Percentiles rank a stretch among this genome's conserved stretches.
phyloP scores from a whole-genome alignment of 495 filamentous ascomycete species.

The Xylaria curta region DNA sequence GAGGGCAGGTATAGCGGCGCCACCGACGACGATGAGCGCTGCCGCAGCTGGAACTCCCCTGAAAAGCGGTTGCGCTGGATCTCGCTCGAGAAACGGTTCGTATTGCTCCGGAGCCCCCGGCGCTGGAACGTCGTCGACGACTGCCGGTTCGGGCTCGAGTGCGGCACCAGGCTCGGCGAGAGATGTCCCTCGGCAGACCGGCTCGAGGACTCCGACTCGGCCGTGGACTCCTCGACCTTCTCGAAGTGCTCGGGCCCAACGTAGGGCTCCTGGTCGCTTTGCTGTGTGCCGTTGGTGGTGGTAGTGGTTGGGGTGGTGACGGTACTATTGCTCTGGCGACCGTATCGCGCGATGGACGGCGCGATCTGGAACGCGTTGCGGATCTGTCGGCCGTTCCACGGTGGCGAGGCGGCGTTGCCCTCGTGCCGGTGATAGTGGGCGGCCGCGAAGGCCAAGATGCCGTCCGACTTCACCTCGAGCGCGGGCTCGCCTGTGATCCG shows the following conservation, averaged over 20 bases:
- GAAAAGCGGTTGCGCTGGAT: conserved; percentile 20
- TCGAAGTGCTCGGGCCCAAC: conserved; percentile 26
- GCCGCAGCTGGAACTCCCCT: conserved; percentile 27
- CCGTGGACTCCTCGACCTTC: conserved; percentile 24
- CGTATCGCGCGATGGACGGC: conserved; percentile 27
- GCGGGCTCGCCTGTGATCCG: conserved; percentile 27
- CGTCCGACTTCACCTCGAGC: conserved; percentile 32
- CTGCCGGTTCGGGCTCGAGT: conserved; percentile 17
- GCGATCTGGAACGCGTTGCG: conserved; percentile 40
- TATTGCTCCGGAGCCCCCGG: conserved; percentile 8
- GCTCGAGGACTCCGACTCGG: conserved; percentile 13
- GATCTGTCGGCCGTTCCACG: conserved; percentile 36
- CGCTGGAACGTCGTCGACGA: conserved; percentile 16
- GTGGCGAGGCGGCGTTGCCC: conserved; percentile 10
- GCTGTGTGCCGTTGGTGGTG: neutral
- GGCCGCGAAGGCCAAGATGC: conserved; percentile 36
- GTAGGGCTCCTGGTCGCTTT: conserved; percentile 11
- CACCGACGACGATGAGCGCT: conserved; percentile 23
- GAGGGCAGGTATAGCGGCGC: conserved; percentile 26
- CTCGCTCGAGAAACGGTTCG: conserved; percentile 25
- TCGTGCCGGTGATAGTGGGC: conserved; percentile 28
- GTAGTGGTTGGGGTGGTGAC: neutral
- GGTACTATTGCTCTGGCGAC: neutral
- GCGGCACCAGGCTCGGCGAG: conserved; percentile 12
- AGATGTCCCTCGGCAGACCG: neutral